Conservation (phyloP, 2,329 filamentous ascomycete species). For the Scedosporium dehoogii region DNA sequence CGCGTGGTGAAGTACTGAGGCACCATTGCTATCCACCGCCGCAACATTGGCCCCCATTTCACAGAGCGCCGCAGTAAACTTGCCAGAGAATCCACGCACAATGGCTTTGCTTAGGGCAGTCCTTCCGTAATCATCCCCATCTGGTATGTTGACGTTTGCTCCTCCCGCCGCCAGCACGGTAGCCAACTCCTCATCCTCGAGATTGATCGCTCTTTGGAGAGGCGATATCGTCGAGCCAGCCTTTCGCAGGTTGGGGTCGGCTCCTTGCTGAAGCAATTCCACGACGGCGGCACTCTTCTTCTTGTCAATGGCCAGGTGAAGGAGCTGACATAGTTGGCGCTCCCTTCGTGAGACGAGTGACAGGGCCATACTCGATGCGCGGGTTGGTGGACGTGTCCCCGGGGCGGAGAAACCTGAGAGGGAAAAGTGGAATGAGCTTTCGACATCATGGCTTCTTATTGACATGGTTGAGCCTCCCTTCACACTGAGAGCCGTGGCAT, state of each 20-base stretch:
- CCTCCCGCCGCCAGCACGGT: slow-evolving; percentile 14
- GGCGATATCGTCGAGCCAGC: slow-evolving; percentile 11
- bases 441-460: neutral
- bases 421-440: neutral
- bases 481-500: neutral
- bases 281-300: slow-evolving; percentile 13
- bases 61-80: slow-evolving; percentile 14
- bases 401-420: neutral
- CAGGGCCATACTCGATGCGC: neutral
- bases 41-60: slow-evolving; percentile 14
- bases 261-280: slow-evolving; percentile 12
- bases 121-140: slow-evolving; percentile 10
- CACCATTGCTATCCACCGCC: slow-evolving; percentile 13
- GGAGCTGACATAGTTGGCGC: slow-evolving; percentile 1
- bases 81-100: slow-evolving; percentile 11
- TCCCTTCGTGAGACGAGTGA: slow-evolving; percentile 1
- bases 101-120: slow-evolving; percentile 14
- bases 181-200: slow-evolving; percentile 12
- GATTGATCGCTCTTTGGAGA: slow-evolving; percentile 14
- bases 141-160: slow-evolving; percentile 12
- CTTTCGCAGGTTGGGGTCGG: slow-evolving; percentile 13
- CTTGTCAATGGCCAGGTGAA: slow-evolving; percentile 16
- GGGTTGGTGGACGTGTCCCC: neutral
- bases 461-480: neutral
- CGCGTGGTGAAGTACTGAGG: slow-evolving; percentile 15